Conservation (phyloP, 345 rosid genomes). For the Populus deltoides region DNA sequence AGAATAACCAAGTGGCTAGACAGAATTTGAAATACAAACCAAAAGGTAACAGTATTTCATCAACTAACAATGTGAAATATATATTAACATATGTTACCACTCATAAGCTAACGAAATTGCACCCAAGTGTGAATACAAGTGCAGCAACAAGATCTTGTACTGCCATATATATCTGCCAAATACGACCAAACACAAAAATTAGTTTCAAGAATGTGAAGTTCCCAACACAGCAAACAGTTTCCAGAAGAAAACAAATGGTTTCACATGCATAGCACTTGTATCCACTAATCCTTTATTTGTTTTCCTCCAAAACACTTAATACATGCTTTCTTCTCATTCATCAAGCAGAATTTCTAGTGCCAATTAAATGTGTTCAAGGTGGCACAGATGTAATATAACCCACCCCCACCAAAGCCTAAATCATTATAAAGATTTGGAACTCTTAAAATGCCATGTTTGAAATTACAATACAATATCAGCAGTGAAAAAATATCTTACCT, state of each 20-base stretch:
- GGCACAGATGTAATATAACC: no score
- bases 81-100: constrained; percentile 44
- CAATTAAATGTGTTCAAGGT: no score
- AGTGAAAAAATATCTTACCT: constrained; percentile 42
- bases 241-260: not conserved
- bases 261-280: not conserved
- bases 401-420: no score
- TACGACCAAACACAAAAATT: constrained; percentile 12
- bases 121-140: constrained; percentile 81
- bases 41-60: not conserved
- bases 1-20: not conserved
- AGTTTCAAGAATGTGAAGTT: constrained; percentile 5
- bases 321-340: no score
- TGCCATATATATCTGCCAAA: constrained; percentile 79
- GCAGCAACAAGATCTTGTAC: constrained; percentile 85
- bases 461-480: not conserved
- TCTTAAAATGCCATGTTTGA: not conserved
- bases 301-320: no score
- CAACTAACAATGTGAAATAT: not conserved
- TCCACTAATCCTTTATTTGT: no score
- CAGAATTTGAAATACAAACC: not conserved
- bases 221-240: not conserved
- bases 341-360: no score
- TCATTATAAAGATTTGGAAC: not conserved
- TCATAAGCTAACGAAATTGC: constrained; percentile 72